Base-by-base conservation (phyloP, 306 rosid genomes). In the Inga oerstediana region DNA sequence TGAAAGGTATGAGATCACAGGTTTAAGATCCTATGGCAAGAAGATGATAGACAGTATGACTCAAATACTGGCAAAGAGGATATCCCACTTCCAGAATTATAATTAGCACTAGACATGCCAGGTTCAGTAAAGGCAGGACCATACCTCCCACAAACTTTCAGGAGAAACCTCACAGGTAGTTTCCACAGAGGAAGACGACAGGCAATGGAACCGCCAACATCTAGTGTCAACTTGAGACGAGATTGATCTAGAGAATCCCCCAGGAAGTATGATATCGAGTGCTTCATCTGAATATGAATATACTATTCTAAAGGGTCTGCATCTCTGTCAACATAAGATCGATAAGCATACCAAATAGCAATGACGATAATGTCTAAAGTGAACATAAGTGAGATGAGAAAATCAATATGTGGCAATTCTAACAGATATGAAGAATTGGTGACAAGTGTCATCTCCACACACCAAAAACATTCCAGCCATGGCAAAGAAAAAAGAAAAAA, bases 121-220 rank as follows among this genome's bases (percentile, higher is more conserved):
- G 66, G 72, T 51, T 80, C 48, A 54, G 34, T 30, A 85, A 85
- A 67, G 83, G 83, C 45, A 83, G 43, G 85, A 81, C 70, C 52
- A 69, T 95, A 97, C 99, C 99, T 97, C 97, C 99, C 99, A 97
- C 91, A 97, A 89, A 68, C 86, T 89, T 87, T 89, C 94, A 61
- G 95, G 94, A 72, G 97, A 86, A 90, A 90, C 86, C 83, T 91
- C 92, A 8, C 79, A 80, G 86, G 80, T 70, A 64, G 85, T 77
- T 85, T 85, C 82, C 80, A 86, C 78, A 59, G 90, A 83, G 74
- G 84, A 90, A 80, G 90, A 84, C 22, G 94, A 87, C 59, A 92
- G 87, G 83, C 97, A 92, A 74, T 70, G 72, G 65, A 86, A 58
- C 20, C 88, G 83, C 90, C 93, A 85, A 80, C 89, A 89, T 72